phyloP scores from a whole-genome alignment of 1,284 basidiomycete species.

The Sporisorium sorghi region DNA sequence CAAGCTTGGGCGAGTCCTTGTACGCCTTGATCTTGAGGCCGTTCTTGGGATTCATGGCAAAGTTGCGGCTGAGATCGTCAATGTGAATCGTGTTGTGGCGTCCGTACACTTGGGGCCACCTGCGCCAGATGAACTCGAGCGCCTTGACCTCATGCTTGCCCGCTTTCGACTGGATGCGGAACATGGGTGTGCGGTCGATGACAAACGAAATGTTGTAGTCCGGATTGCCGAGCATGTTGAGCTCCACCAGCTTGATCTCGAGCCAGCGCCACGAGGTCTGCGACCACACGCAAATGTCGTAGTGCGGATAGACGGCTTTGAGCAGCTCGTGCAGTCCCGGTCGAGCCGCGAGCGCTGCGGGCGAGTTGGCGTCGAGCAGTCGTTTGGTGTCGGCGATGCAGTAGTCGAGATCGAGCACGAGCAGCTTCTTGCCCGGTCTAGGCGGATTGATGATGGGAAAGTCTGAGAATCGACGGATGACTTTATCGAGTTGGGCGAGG shows the following conservation, averaged over 20 bases:
- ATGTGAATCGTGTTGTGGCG: conserved; percentile 83
- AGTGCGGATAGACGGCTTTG: conserved; percentile 62
- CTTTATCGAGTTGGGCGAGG: conserved; percentile 48
- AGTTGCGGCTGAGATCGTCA: conserved; percentile 82
- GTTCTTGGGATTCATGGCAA: conserved; percentile 85
- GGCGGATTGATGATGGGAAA: conserved; percentile 57
- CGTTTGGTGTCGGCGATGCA: conserved; percentile 65
- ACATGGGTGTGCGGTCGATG: conserved; percentile 88
- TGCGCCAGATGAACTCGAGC: conserved; percentile 64
- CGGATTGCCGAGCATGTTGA: conserved; percentile 77
- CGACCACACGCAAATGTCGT: conserved; percentile 66
- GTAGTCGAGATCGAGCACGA: conserved; percentile 88
- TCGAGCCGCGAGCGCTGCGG: conserved; percentile 81
- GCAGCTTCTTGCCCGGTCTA: conserved; percentile 73
- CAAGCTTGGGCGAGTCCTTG: conserved; percentile 53
- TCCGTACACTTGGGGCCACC: conserved; percentile 55
- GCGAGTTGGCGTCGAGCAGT: conserved; percentile 78
- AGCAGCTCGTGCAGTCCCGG: conserved; percentile 84
- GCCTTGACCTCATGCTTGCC: conserved; percentile 76
- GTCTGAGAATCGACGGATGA: conserved; percentile 54
- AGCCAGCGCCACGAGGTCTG: conserved; percentile 88
- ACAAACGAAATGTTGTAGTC: conserved; percentile 57
- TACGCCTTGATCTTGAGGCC: conserved; percentile 82
- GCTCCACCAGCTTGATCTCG: conserved; percentile 87
- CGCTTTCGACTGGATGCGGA: conserved; percentile 80